Conservation (phyloP, 306 rosid species). For the Senna siamea region DNA sequence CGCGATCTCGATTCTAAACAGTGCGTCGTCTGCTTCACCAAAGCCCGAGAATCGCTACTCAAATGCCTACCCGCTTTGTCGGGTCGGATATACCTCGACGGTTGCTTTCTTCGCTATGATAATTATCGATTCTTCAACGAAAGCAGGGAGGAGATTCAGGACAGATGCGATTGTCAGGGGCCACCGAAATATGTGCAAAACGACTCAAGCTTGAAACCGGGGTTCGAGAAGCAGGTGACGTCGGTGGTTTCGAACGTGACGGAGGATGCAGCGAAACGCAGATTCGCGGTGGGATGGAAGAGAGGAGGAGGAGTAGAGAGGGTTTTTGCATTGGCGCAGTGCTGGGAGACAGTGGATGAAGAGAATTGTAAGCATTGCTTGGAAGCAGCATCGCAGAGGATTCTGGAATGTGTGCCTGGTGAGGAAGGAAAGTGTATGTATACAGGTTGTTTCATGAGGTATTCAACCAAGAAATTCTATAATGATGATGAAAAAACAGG, state of each 20-base stretch:
- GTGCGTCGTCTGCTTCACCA: constrained; percentile 48
- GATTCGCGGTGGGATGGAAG: constrained; percentile 40
- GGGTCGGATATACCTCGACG: constrained; percentile 55
- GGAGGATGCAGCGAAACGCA: constrained; percentile 10
- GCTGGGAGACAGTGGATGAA: constrained; percentile 51
- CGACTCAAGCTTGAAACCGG: neutral
- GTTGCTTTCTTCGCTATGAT: constrained; percentile 63
- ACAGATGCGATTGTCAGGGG: constrained; percentile 33
- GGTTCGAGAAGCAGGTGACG: constrained; percentile 23
- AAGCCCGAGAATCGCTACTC: constrained; percentile 37
- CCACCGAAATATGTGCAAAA: neutral
- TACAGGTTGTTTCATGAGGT: constrained; percentile 62
- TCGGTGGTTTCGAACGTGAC: constrained; percentile 42
- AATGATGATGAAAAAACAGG: neutral
- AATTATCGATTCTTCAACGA: constrained; percentile 43
- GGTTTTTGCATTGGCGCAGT: constrained; percentile 64
- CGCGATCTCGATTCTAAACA: constrained; percentile 38
- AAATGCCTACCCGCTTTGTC: constrained; percentile 46
- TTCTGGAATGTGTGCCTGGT: constrained; percentile 45
- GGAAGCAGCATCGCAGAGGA: constrained; percentile 27
- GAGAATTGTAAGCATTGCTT: constrained; percentile 46
- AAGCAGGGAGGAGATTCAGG: constrained; percentile 9
- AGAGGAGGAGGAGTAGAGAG: constrained; percentile 43
- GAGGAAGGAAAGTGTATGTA: constrained; percentile 51
- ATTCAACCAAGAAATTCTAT: constrained; percentile 56